A percentile compares a stretch with the other conserved stretches of the same genome.
Conservation (phyloP, 2,329 filamentous ascomycete genomes). For the Aspergillus sp. region DNA sequence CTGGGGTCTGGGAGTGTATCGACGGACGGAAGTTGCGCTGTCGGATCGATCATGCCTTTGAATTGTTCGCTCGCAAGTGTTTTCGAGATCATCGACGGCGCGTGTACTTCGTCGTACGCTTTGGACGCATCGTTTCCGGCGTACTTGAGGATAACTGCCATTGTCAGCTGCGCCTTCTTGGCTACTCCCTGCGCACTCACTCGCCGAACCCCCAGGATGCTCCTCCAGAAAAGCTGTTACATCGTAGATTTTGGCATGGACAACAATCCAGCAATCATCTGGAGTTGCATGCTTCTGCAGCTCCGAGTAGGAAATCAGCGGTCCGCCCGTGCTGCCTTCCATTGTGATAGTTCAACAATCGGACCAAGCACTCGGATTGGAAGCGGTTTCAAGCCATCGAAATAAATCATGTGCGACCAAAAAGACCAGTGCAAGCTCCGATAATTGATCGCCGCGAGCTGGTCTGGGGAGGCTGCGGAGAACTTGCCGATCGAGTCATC, state of each 20-base stretch:
- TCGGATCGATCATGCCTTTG: constrained; percentile 51
- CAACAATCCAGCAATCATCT: constrained; percentile 7
- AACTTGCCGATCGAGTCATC: neutral
- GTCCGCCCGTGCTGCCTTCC: neutral
- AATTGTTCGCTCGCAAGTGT: constrained; percentile 50
- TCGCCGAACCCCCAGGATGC: constrained; percentile 4
- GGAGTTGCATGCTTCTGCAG: neutral
- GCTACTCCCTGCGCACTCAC: neutral
- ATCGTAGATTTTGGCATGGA: constrained; percentile 2
- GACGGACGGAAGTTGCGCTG: constrained; percentile 45
- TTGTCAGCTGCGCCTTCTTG: too few species aligned
- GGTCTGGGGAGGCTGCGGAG: constrained; percentile 1
- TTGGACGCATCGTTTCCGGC: constrained; percentile 51
- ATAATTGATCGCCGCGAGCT: neutral
- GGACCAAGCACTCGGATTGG: neutral
- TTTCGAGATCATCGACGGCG: constrained; percentile 51
- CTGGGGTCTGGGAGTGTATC: constrained; percentile 31
- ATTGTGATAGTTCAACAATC: neutral
- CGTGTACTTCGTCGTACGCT: constrained; percentile 52
- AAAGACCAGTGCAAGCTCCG: neutral
- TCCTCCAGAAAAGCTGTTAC: neutral
- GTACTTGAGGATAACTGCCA: constrained; percentile 49
- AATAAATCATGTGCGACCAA: neutral
- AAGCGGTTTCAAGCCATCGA: neutral
- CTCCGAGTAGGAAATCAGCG: neutral